Percentiles rank a stretch among this genome's conserved stretches.
Conservation (phyloP, 1,284 basidiomycete species). For the Cutaneotrichosporon mucoides region DNA sequence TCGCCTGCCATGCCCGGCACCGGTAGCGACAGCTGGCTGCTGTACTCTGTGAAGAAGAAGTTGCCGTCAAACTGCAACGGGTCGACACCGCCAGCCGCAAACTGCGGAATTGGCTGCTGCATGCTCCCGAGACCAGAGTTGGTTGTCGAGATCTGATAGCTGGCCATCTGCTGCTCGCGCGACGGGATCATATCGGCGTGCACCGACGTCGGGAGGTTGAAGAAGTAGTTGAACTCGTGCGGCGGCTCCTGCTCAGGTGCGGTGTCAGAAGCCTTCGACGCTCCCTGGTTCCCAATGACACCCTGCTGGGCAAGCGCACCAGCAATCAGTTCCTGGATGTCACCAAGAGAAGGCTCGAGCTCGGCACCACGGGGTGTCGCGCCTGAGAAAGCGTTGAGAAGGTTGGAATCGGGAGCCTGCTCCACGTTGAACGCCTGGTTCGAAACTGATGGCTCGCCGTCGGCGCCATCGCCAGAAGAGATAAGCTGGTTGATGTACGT, state of each 20-base stretch:
- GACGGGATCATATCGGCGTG: background rate
- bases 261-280: background rate
- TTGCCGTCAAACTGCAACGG: conserved; percentile 3
- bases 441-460: background rate
- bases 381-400: background rate
- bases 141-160: background rate
- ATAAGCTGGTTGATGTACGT: conserved; percentile 25
- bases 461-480: background rate
- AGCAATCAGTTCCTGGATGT: conserved; percentile 19
- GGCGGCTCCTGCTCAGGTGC: background rate
- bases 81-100: background rate
- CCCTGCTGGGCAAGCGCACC: conserved; percentile 18
- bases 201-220: background rate
- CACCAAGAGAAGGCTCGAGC: conserved; percentile 10
- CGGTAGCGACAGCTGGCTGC: background rate
- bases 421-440: background rate
- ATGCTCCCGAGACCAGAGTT: background rate
- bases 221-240: conserved; percentile 2
- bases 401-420: background rate
- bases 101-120: background rate
- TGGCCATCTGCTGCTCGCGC: conserved; percentile 1
- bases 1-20: background rate
- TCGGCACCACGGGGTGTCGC: background rate
- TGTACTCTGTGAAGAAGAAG: background rate
- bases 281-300: conserved; percentile 3